Base-by-base conservation (phyloP, 1,284 basidiomycete genomes). In the Ceratobasidium sp. region DNA sequence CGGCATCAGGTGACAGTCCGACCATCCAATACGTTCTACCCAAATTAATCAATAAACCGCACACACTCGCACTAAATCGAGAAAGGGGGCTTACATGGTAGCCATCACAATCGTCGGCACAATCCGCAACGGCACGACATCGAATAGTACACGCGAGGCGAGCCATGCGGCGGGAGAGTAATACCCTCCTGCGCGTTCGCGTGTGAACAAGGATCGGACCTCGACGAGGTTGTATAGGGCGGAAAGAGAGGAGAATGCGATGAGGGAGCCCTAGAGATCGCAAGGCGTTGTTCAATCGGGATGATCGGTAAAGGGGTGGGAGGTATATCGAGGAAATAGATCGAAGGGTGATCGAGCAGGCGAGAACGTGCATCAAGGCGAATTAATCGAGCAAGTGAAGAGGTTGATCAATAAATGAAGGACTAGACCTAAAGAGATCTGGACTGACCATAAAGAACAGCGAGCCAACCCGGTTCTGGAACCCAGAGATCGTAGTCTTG, bases 1-100 rank as follows among this genome's bases (percentile, higher is more conserved):
- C 86, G 0, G 91, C 89, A 47, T 89, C 84, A 15, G 85, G 85
- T 1, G 92, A 87, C 1, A 97, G 87, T 9, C 96, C 95, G 15
- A 95, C 94, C 95, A 97, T 95, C 91, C 94, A 97, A 80, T 97
- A 95, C 17, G 91, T 92, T 72, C 92, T 93, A 75, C 1, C 50
- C n/a, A 22, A 31, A 33, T 62, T 44, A 44, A 65, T 2, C 47
- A 74, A 71, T 81, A 45, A 80, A 82, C 69, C 75, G 77, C 67
- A 57, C 45, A 78, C 41, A 76, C 63, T 67, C 22, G 66, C 69
- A 36, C 33, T 56, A 45, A 41, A 45, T 15, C 1, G 54, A 45
- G 31, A 47, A 57, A 29, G 7, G 41, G n/a, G 11, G 79, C 87
- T 80, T 78, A 93, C 92, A 95, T 92, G 0, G 93, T 89, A 9